Evolutionary conservation across 2,329 filamentous ascomycete species (phyloP), one percentile per base, ranked within the genome.

Genomic region (Sclerotinia borealis): DNA sequence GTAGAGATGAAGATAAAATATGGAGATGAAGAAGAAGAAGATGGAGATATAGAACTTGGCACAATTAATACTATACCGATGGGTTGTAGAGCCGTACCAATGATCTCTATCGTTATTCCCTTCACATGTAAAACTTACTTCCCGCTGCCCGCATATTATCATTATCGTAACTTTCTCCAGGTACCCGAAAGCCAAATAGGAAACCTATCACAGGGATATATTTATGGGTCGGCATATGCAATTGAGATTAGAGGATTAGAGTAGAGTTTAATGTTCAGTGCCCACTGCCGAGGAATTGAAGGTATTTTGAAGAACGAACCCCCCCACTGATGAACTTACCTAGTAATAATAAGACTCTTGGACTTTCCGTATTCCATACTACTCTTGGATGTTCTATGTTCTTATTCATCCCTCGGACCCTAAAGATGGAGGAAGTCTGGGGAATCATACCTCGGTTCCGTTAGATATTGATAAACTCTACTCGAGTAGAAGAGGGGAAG

Each of bases 31-130:
- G 39, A n/a, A 8, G 39, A 8, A 25, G 43, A 60, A 19, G 31
- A 22, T 19, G 34, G 48, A 60, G n/a, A 51, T 60, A 25, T 39
- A 22, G 37, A 36, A 39, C n/a, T 29, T 39, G 27, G 37, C 22
- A 50, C 25, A 10, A 17, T 27, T 29, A 19, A 22, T 17, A 22
- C 6, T 51, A 15, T 49, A 49, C 47, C 7, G n/a, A 25, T 13
- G 13, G 47, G n/a, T 27, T 27, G 22, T 59, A 50, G 31, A 49
- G 25, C 43, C 56, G 56, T 31, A 29, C 56, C 56, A 59, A 59
- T 59, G 43, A 59, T 10, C 4, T 59, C 22, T 22, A 10, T 10
- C 4, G 50, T 17, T 22, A 10, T 19, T 25, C 22, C 29, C 22
- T 37, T 52, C n/a, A 37, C 31, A 52, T 52, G n/a, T 15, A 52